A percentile compares a stretch with the other conserved stretches of the same genome.
Conservation (phyloP, 257 asterid genomes). For the Solanum verrucosum region DNA sequence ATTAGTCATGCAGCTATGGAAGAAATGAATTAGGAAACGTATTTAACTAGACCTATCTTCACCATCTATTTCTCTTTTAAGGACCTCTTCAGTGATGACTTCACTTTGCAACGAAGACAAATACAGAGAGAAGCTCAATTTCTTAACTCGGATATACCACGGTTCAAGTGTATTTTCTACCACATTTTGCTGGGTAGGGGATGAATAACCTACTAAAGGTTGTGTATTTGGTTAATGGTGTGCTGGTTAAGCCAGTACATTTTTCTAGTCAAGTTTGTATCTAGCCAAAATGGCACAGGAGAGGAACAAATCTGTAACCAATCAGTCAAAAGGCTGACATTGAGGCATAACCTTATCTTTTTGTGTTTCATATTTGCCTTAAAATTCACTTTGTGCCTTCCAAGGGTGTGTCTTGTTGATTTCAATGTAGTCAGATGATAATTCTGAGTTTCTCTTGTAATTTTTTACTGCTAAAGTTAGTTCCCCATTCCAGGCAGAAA, state of each 20-base stretch:
- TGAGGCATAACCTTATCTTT: background rate
- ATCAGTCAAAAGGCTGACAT: background rate
- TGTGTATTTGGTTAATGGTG: background rate
- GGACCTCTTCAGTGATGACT: background rate
- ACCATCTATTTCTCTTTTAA: background rate
- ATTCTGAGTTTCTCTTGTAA: background rate
- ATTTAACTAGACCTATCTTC: background rate
- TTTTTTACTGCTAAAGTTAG: background rate
- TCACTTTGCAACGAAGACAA: background rate
- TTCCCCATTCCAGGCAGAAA: conserved; percentile 53
- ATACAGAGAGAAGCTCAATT: background rate
- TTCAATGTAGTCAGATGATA: background rate
- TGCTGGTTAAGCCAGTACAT: background rate
- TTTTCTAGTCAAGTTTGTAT: background rate
- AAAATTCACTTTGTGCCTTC: background rate
- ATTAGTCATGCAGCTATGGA: background rate
- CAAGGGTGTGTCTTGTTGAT: background rate
- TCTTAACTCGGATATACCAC: background rate
- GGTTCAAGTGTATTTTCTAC: background rate
- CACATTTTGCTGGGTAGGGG: background rate
- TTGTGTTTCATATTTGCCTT: background rate
- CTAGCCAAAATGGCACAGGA: background rate
- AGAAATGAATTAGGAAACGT: background rate
- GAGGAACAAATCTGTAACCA: background rate
- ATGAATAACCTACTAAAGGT: background rate